These are phyloP conservation scores for Cladophialophora psammophila DNA, from an alignment of 2,329 filamentous ascomycete species.

Conservation along the genomic window DNA sequence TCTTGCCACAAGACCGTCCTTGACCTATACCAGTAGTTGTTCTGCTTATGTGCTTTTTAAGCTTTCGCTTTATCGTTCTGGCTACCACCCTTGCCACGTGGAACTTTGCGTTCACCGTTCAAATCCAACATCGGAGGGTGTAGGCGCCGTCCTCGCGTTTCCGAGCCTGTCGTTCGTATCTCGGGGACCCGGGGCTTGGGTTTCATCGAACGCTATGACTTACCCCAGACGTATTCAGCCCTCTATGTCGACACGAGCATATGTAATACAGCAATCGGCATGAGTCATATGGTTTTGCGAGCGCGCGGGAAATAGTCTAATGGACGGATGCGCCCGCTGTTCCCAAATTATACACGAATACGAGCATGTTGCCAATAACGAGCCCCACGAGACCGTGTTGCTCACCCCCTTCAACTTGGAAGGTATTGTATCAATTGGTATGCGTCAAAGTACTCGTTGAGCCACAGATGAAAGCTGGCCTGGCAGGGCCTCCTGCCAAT, in stretches of 20 bases:
- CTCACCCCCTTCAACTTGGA: not conserved
- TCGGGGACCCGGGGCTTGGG: not conserved
- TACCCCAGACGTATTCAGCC: not conserved
- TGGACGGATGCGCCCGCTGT: not conserved
- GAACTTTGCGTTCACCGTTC: not conserved
- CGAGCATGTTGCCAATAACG: not conserved
- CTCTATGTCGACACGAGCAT: not conserved
- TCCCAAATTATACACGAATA: conserved; percentile 9
- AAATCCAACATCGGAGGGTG: not conserved
- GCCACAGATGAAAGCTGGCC: not conserved
- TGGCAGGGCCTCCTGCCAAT: not conserved
- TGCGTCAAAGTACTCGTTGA: not conserved
- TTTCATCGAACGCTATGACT: not conserved
- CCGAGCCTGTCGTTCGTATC: not conserved
- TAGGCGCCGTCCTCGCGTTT: not conserved
- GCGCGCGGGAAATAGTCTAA: not conserved
- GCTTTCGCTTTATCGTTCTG: not conserved
- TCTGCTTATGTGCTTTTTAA: not conserved
- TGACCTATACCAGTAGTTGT: not conserved
- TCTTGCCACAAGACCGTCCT: not conserved
- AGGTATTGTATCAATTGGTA: not conserved
- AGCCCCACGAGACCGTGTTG: not conserved
- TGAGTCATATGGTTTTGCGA: not conserved
- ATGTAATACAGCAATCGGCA: not conserved
- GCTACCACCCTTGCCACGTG: not conserved